Conservation (phyloP, 2,329 filamentous ascomycete genomes). For the Penicillium decumbens region DNA sequence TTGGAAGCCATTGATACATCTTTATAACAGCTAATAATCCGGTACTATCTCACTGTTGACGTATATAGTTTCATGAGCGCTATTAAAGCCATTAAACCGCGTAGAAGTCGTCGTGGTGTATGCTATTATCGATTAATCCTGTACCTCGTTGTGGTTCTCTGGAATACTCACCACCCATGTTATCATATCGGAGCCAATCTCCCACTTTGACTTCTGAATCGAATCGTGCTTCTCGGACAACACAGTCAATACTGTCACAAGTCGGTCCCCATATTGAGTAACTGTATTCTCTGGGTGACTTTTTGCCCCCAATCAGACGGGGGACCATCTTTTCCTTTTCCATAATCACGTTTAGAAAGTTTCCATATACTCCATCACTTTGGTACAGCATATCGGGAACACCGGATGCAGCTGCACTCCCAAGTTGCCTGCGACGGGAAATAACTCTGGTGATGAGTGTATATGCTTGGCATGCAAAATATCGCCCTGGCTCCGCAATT, state of each 20-base stretch:
- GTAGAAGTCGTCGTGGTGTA: too few relatives aligned
- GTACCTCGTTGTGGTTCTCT: too few relatives aligned
- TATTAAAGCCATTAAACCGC: too few relatives aligned
- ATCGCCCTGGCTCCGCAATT: constrained; percentile 27
- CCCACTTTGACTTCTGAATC: constrained; percentile 19
- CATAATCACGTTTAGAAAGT: constrained; percentile 19
- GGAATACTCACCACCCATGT: constrained; percentile 25
- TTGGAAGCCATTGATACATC: too few relatives aligned
- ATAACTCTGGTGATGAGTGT: constrained; percentile 24
- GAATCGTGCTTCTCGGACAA: constrained; percentile 14
- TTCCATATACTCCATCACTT: constrained; percentile 29
- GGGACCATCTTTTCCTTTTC: constrained; percentile 12
- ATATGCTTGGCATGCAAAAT: constrained; percentile 20
- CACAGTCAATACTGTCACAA: constrained; percentile 26
- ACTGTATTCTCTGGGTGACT: background rate
- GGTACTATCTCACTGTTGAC: too few relatives aligned
- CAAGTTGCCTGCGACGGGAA: constrained; percentile 16
- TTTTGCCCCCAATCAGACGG: background rate
- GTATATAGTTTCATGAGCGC: too few relatives aligned
- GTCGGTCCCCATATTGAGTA: constrained; percentile 31
- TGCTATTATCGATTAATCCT: too few relatives aligned
- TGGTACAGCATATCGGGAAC: constrained; percentile 27
- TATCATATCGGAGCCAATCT: constrained; percentile 26
- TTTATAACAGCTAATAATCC: too few relatives aligned
- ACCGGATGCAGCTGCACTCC: background rate